Evolutionary conservation across 2,329 filamentous ascomycete genomes (phyloP), one percentile per base, ranked within the genome.

Genomic region (Monilinia fructicola): DNA sequence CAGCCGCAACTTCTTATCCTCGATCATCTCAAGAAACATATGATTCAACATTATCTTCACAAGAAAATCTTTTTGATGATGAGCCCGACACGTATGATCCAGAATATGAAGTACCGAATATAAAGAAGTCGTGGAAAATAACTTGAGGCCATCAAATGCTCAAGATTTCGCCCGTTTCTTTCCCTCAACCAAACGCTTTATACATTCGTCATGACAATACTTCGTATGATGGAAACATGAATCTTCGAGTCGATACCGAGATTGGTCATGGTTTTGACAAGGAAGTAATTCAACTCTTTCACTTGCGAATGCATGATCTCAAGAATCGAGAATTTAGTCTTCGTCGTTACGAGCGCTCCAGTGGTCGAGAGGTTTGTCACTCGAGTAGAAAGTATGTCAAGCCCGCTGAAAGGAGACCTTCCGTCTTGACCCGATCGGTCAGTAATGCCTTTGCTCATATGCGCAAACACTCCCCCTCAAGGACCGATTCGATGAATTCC

Each of bases 171-270:
- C 88, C 35, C 84, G 88, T 64, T 85, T 96, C 64, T 99, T 97
- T 77, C 94, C 95, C 14, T 96, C 93, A 11, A 85, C 89, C 71
- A 87, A 92, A 76, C 86, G 91, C 66, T 81, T 81, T 98, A 63
- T 86, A 87, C 46, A 92, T 99, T 74, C 87, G 90, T 38, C 94
- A 98, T 76, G 95, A 98, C 76, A 92, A 97, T 78, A 87, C 91
- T 59, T 95, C 93, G 0, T 79, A 89, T 4, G 94, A 99, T 76
- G 94, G 94, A 46, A 97, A 97, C 81, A 96, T 97, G 92, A 98
- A 98, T 76, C 83, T 99, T 67, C 89, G 93, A 42, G 84, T 98
- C 67, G 93, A 97, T 76, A 94, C 92, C 7, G 82, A 90, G 69
- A 85, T 91, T 55, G 79, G 81, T 35, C 83, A 84, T 35, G 65